Percentiles rank a stretch among this genome's conserved stretches.
These are phyloP conservation scores for Polyporus tsugae DNA, from an alignment of 1,284 basidiomycete genomes.

Conservation along the genomic window DNA sequence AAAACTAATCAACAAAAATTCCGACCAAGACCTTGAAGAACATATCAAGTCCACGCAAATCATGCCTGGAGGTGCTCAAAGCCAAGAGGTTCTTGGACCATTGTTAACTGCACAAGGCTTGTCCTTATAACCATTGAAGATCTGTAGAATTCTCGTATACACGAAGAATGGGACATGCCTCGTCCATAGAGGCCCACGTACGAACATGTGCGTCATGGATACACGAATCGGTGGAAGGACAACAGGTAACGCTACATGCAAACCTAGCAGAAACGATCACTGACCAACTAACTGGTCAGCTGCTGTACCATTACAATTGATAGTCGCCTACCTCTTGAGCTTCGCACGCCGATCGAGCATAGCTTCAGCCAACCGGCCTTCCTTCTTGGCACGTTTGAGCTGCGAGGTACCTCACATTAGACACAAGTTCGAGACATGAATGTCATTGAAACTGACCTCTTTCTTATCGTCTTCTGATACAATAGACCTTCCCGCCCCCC, in stretches of 20 bases:
- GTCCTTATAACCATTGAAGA: neutral
- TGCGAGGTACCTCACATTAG: slow-evolving; percentile 37
- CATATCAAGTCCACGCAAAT: too few relatives aligned
- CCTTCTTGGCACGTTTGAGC: slow-evolving; percentile 87
- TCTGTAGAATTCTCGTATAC: neutral
- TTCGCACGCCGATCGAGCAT: slow-evolving; percentile 90
- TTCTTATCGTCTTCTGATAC: slow-evolving; percentile 77
- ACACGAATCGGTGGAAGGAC: neutral
- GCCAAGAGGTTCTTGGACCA: too few relatives aligned
- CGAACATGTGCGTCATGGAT: neutral
- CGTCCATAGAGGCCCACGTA: neutral
- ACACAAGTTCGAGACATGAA: slow-evolving; percentile 15
- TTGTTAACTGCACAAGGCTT: neutral
- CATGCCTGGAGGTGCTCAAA: too few relatives aligned
- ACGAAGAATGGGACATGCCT: neutral
- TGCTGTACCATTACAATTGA: neutral
- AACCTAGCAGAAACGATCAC: slow-evolving; percentile 22
- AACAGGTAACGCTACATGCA: neutral
- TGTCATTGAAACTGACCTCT: slow-evolving; percentile 53
- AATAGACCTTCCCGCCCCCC: slow-evolving; percentile 84
- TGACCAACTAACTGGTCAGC: neutral
- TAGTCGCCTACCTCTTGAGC: slow-evolving; percentile 82
- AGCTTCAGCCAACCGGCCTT: slow-evolving; percentile 89
- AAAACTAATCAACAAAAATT: too few relatives aligned
- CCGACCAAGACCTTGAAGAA: too few relatives aligned